phyloP scores from a whole-genome alignment of 1,284 basidiomycete genomes.

The Pseudozyma thailandica region DNA sequence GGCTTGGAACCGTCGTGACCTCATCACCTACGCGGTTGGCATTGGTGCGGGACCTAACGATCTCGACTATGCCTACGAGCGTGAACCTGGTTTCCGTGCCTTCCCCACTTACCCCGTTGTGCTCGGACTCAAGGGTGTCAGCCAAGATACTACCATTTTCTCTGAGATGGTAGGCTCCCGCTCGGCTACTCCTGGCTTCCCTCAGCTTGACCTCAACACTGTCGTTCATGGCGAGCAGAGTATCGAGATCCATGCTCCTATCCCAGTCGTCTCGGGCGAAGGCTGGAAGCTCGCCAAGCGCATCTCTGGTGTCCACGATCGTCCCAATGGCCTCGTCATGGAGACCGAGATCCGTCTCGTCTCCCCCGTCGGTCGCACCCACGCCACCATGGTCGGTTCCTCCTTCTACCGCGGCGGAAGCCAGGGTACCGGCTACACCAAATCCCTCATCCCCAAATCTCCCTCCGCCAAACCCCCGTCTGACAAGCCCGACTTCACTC shows the following conservation, averaged over 20 bases:
- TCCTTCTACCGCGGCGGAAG: constrained; percentile 61
- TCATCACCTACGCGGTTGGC: constrained; percentile 64
- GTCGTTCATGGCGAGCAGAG: constrained; percentile 69
- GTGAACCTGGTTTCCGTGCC: constrained; percentile 61
- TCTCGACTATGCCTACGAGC: constrained; percentile 67
- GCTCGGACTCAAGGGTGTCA: constrained; percentile 60
- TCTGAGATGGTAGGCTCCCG: constrained; percentile 55
- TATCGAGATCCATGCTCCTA: constrained; percentile 65
- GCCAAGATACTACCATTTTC: constrained; percentile 64
- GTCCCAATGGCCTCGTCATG: constrained; percentile 54
- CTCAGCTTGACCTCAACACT: constrained; percentile 66
- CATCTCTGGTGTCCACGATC: constrained; percentile 57
- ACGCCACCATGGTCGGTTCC: constrained; percentile 58
- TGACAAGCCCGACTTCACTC: constrained; percentile 44
- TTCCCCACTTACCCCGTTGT: constrained; percentile 69
- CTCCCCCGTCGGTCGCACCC: constrained; percentile 46
- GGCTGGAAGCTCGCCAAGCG: constrained; percentile 62
- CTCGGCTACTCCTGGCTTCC: constrained; percentile 50
- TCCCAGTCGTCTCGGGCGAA: constrained; percentile 57
- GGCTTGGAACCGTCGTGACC: constrained; percentile 67
- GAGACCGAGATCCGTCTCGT: constrained; percentile 56
- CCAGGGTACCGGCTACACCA: constrained; percentile 57
- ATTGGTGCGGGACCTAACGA: constrained; percentile 66
- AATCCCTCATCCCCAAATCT: constrained; percentile 40
- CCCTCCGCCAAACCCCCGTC: constrained; percentile 41